Conservation (phyloP, 768 basidiomycete species). For the Lactarius sp. region DNA sequence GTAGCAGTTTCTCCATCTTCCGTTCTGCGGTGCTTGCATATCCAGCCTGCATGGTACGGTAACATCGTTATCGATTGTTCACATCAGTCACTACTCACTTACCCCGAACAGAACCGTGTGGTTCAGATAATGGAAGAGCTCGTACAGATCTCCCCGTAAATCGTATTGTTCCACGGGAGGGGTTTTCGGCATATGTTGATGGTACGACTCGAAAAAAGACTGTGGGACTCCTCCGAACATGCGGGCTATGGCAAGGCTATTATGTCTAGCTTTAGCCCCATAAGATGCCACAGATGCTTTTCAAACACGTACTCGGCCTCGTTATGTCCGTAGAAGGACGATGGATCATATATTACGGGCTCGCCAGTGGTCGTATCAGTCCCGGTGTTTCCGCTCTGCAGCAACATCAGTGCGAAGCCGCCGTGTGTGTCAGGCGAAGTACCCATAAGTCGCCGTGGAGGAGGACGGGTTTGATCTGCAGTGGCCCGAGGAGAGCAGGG, state of each 20-base stretch:
- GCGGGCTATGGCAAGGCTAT: slow-evolving; percentile 67
- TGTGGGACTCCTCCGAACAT: slow-evolving; percentile 74
- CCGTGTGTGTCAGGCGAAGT: slow-evolving; percentile 27
- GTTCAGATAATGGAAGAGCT: slow-evolving; percentile 78
- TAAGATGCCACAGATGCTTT: neutral
- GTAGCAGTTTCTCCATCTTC: slow-evolving; percentile 44
- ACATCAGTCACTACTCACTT: slow-evolving; percentile 30
- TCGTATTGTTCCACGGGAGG: slow-evolving; percentile 62
- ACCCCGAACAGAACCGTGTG: slow-evolving; percentile 78
- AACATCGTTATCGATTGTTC: neutral
- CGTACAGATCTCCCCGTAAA: slow-evolving; percentile 62
- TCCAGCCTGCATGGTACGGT: slow-evolving; percentile 32
- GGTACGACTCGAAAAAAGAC: slow-evolving; percentile 62
- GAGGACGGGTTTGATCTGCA: slow-evolving; percentile 60
- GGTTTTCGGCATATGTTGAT: slow-evolving; percentile 55
- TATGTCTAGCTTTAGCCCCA: neutral
- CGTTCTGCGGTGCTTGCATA: slow-evolving; percentile 52
- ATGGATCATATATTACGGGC: slow-evolving; percentile 73
- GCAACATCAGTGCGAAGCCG: neutral
- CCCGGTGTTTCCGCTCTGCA: slow-evolving; percentile 70
- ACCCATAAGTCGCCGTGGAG: slow-evolving; percentile 83
- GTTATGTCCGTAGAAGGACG: slow-evolving; percentile 75
- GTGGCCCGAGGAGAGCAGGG: slow-evolving; percentile 56
- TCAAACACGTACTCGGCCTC: slow-evolving; percentile 63
- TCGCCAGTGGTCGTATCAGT: slow-evolving; percentile 47